Evolutionary conservation across 176 grass and related monocot species (phyloP).

Genomic region (Calamus simplicifolius): DNA sequence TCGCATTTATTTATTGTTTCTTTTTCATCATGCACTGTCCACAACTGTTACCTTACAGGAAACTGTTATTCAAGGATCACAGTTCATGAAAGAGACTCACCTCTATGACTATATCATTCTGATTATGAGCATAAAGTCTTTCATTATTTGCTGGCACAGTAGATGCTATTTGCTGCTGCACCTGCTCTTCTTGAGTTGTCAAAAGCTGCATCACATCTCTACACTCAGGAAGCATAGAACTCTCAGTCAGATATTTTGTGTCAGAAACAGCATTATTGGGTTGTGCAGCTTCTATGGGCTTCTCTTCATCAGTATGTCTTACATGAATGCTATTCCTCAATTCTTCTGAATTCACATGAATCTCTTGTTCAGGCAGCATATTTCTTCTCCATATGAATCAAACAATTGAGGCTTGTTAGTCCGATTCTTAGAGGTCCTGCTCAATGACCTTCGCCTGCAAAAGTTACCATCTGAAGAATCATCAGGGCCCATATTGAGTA

Average conservation of each 20-base stretch:
- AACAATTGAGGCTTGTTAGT: constrained; percentile 13
- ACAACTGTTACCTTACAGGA: no score
- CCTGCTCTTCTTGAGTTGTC: constrained; percentile 20
- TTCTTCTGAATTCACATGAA: constrained; percentile 76
- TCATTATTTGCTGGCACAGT: constrained; percentile 6
- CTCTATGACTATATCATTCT: constrained; percentile 20
- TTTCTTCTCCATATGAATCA: constrained; percentile 31
- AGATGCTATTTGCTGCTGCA: constrained; percentile 19
- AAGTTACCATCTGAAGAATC: constrained; percentile 33
- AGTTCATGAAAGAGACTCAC: constrained; percentile 23
- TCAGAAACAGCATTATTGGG: constrained; percentile 25
- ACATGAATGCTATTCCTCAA: constrained; percentile 14
- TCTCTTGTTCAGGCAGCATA: constrained; percentile 48
- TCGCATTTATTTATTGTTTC: no score
- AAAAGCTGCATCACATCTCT: constrained; percentile 16
- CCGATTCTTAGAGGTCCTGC: constrained; percentile 21
- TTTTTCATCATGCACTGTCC: no score
- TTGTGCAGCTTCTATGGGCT: constrained; percentile 2
- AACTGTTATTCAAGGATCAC: no score
- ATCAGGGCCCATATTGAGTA: constrained; percentile 53
- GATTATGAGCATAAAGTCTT: constrained; percentile 7
- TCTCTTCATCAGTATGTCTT: constrained; percentile 15
- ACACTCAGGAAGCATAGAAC: constrained; percentile 16
- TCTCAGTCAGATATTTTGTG: constrained; percentile 11
- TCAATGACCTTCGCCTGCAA: constrained; percentile 26